Conservation (phyloP, 1,139 yeast species). For the Saccharomyces hybrid region DNA sequence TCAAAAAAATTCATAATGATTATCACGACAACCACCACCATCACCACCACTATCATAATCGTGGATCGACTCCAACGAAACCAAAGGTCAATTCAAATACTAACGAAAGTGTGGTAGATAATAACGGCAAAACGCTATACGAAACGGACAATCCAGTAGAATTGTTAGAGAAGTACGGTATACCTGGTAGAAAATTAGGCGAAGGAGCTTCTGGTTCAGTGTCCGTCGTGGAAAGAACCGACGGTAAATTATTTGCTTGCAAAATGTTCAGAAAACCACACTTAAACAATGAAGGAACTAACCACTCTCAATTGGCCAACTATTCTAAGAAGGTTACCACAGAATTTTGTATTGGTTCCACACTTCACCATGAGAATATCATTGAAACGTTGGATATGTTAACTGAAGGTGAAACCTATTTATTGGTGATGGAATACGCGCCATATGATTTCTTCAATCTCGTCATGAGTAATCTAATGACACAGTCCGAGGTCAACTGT, state of each 20-base stretch:
- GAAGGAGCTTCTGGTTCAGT: constrained; percentile 79
- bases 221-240: constrained; percentile 44
- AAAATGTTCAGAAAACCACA: constrained; percentile 50
- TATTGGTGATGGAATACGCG: constrained; percentile 69
- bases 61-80: not conserved
- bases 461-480: constrained; percentile 67
- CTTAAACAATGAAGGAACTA: constrained; percentile 3
- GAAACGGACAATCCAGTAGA: constrained; percentile 35
- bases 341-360: constrained; percentile 60
- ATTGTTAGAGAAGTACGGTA: constrained; percentile 46
- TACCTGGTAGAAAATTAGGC: constrained; percentile 53
- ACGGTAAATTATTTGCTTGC: constrained; percentile 54
- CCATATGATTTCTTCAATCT: constrained; percentile 69
- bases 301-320: constrained; percentile 35
- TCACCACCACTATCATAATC: not conserved
- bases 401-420: constrained; percentile 43
- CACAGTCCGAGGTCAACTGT: constrained; percentile 51
- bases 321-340: constrained; percentile 57
- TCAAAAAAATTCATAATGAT: constrained; percentile 26
- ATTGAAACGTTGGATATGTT: constrained; percentile 59
- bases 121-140: constrained; percentile 27
- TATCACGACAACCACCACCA: constrained; percentile 1
- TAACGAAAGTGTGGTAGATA: not conserved
- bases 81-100: not conserved
- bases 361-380: constrained; percentile 53